Base-by-base conservation (phyloP, 2,329 filamentous ascomycete species). In the Sarocladium strictum region DNA sequence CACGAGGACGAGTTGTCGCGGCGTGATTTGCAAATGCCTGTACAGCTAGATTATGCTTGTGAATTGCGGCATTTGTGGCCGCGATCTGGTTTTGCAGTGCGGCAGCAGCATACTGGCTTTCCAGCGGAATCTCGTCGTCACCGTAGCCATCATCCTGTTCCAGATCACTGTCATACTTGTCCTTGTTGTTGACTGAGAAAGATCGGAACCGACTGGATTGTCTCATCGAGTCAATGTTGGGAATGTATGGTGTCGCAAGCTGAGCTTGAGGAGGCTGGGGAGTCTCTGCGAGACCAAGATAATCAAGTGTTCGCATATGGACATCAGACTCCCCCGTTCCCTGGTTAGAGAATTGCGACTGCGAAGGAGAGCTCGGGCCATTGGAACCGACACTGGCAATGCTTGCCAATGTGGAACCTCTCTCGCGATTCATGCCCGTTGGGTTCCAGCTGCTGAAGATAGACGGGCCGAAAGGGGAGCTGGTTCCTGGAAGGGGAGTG, bases 171-270 rank as follows among this genome's bases (percentile, higher is more conserved):
- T 95, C 90, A 64, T 97, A 97, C 69, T 94, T 95, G 68, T 97
- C 93, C 71, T 96, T 97, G 55, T 96, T 95, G 70, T 99, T 99
- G 60, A 99, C 94, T 1, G 94, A 99, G 70, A 97, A 97, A 1
- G 94, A 99, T 47, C 94, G 85, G 77, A 97, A 96, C 53, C 94
- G 85, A 68, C 89, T 97, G 43, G 86, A 80, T 62, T 89, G 88
- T 66, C 86, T 87, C 60, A 90, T 81, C 66, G 89, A 86, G 58
- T 86, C 85, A 57, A 93, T 76, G 64, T 88, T 88, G 43, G 87
- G 85, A 32, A 93, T 77, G 60, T 90, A 87, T 2, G 88, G 86
- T 9, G 89, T 85, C 40, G 85, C 85, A 58, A 95, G 75, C 58
- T 86, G 87, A 50, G 89, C 86, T 58, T 86, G 83, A 57, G 83